These are phyloP conservation scores for Geranium rotundifolium DNA, from an alignment of 345 rosid species.

Conservation along the genomic window DNA sequence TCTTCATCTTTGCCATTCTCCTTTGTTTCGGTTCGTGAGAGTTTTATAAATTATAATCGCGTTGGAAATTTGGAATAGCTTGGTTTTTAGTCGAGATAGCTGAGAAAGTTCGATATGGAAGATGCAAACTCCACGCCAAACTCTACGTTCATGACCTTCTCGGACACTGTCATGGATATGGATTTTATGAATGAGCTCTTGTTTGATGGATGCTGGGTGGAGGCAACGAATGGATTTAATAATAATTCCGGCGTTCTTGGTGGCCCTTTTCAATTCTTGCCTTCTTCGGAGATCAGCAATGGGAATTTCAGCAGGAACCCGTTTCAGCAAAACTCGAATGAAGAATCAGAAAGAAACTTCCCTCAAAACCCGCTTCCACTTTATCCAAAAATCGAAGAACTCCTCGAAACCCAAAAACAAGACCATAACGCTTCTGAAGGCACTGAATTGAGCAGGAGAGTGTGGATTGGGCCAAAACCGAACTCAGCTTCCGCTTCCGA, in stretches of 20 bases:
- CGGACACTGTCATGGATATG: constrained; percentile 60
- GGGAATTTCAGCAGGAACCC: constrained; percentile 17
- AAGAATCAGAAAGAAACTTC: constrained; percentile 16
- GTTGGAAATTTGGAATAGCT: constrained; percentile 17
- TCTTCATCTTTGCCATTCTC: constrained; percentile 50
- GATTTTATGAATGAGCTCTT: constrained; percentile 82
- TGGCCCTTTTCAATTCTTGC: constrained; percentile 18
- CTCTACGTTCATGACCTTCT: constrained; percentile 31
- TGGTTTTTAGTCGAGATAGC: constrained; percentile 19
- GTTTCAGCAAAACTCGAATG: constrained; percentile 20
- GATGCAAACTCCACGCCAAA: constrained; percentile 33
- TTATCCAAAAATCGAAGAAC: constrained; percentile 13
- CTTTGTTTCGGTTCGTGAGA: constrained; percentile 39
- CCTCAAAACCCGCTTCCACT: constrained; percentile 13
- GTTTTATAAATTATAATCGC: neutral
- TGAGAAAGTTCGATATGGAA: constrained; percentile 37
- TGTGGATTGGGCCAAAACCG: constrained; percentile 58
- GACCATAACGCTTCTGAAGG: constrained; percentile 21
- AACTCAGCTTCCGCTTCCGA: constrained; percentile 26
- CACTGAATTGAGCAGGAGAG: constrained; percentile 36
- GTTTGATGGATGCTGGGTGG: constrained; percentile 73
- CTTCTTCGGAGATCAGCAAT: constrained; percentile 11
- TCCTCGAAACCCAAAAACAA: constrained; percentile 12
- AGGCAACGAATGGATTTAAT: constrained; percentile 40
- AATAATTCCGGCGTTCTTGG: constrained; percentile 18